Base-by-base conservation (phyloP, 495 filamentous ascomycete species). In the Aspergillus campestris region DNA sequence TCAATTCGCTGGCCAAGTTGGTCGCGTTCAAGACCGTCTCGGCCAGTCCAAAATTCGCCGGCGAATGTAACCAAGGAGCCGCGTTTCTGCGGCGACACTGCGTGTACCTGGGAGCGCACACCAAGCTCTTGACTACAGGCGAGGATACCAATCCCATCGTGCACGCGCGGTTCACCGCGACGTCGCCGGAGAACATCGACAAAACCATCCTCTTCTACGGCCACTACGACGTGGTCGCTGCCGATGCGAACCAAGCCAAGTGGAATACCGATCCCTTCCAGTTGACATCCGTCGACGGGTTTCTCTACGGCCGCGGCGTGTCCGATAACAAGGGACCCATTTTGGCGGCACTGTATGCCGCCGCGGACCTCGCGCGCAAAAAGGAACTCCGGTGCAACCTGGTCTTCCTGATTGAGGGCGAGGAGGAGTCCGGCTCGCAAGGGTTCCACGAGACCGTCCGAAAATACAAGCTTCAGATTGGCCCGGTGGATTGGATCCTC, bases 151-250 rank as follows among this genome's bases (percentile, higher is more conserved):
- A 97, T 60, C 92, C 92, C 2, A 80, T 97, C 15, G 87, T 98
- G 1, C 84, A 83, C 59, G 91, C 92, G 30, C 82, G 82, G 45
- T 98, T 98, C 60, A 74, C 77, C 40, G 87, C 86, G 15, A 71
- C 67, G 1, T 61, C 65, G 2, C 27, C 63, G 3, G 47, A 66
- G 0, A 64, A 87, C 77, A 57, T 77, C 62, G 77, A 88, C 15
- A 95, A 90, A 66, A 89, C 85, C 0, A 84, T 96, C 31, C 71
- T 98, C 10, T 98, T 98, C 62, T 98, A 98, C 60, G 94, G 94
- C 3, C 92, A 98, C 53, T 98, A 98, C 65, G 92, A 98, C 48
- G 88, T 98, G n/a, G 89, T 98, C n/a, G 78, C 86, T 13, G 92
- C 94, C 0, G 87, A 94, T 44, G 80, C 83, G 30, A 82, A 84